Percentiles rank a stretch among this genome's conserved stretches.
phyloP scores from a whole-genome alignment of 345 rosid genomes.

The Salix arbutifolia region DNA sequence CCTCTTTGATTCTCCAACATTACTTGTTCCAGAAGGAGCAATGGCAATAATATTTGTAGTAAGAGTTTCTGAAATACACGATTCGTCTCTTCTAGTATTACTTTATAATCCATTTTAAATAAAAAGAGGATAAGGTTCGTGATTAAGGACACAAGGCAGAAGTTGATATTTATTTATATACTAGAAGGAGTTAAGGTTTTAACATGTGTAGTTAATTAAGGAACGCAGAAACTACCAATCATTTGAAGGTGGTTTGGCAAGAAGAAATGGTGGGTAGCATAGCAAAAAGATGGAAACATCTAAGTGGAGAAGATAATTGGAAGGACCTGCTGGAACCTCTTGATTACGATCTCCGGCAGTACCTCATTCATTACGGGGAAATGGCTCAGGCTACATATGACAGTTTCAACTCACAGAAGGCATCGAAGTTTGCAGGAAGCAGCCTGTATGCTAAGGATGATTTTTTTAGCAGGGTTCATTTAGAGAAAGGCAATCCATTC shows the following conservation, averaged over 20 bases:
- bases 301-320: slow-evolving; percentile 68
- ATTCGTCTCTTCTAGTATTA: neutral
- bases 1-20: neutral
- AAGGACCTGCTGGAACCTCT: slow-evolving; percentile 57
- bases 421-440: slow-evolving; percentile 57
- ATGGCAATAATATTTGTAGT: neutral
- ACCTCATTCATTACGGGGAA: slow-evolving; percentile 74
- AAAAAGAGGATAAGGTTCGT: neutral
- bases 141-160: neutral
- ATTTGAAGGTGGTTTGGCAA: slow-evolving; percentile 20
- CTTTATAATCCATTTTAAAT: neutral
- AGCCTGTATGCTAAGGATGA: slow-evolving; percentile 48
- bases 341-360: slow-evolving; percentile 61
- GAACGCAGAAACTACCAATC: slow-evolving; percentile 2
- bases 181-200: neutral
- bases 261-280: slow-evolving; percentile 15
- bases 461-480: slow-evolving; percentile 55
- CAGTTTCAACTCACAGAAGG: slow-evolving; percentile 52
- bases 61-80: neutral
- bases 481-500: slow-evolving; percentile 53
- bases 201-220: neutral
- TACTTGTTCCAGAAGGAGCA: neutral
- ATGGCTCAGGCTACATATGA: slow-evolving; percentile 81
- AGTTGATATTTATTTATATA: neutral
- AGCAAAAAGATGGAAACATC: slow-evolving; percentile 56